Evolutionary conservation across 805 yeast genomes (phyloP).

Genomic region (Monosporozyma siamensis): DNA sequence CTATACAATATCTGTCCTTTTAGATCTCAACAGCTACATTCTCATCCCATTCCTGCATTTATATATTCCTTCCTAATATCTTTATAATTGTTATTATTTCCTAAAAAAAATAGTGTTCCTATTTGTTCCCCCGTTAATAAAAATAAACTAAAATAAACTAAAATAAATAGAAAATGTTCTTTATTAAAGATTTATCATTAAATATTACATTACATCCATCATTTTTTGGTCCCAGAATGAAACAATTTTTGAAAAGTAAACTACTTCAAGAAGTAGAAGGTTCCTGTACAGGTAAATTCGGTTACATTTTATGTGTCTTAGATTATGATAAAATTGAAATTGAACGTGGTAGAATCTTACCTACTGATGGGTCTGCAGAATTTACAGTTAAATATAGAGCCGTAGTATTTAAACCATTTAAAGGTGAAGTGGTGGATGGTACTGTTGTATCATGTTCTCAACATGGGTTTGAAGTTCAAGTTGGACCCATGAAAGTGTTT

Average conservation of each 20-base stretch:
- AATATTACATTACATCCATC: slow-evolving; percentile 94
- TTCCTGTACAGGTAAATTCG: slow-evolving; percentile 97
- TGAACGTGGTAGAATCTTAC: slow-evolving; percentile 86
- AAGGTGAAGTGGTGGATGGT: slow-evolving; percentile 98
- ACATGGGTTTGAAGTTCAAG: slow-evolving; percentile 96
- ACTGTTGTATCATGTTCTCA: slow-evolving; percentile 87
- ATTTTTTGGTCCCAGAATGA: slow-evolving; percentile 96
- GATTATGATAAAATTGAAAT: slow-evolving; percentile 93
- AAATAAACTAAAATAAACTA: no score
- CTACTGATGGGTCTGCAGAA: slow-evolving; percentile 90
- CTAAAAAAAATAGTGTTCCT: no score
- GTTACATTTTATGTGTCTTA: slow-evolving; percentile 90
- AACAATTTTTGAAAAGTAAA: slow-evolving; percentile 81
- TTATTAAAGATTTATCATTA: slow-evolving; percentile 76
- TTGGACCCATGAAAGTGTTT: slow-evolving; percentile 91
- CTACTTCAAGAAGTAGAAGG: slow-evolving; percentile 95
- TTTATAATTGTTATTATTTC: background rate
- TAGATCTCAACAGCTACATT: no score
- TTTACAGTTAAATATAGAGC: slow-evolving; percentile 94
- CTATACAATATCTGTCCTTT: no score
- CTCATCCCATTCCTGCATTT: slow-evolving; percentile 1
- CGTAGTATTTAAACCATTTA: slow-evolving; percentile 96
- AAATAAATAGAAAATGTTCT: no score
- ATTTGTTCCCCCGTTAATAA: no score
- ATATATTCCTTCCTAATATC: background rate